Evolutionary conservation across 805 yeast species (phyloP).

Genomic region (Kodamaea fukazawae): DNA sequence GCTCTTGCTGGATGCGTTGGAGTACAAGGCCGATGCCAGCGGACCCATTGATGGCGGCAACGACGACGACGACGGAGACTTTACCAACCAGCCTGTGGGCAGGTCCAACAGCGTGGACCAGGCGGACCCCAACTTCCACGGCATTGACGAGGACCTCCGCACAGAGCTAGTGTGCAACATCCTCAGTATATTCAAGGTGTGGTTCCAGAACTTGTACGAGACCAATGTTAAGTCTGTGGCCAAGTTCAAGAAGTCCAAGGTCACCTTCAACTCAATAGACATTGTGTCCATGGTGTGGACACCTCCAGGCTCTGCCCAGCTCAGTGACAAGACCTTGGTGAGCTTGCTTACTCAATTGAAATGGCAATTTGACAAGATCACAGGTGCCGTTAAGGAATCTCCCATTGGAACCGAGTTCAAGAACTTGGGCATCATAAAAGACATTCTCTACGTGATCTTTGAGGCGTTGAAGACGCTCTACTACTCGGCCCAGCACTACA

Average conservation of each 20-base stretch:
- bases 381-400: conserved; percentile 15
- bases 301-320: conserved; percentile 16
- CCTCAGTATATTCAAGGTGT: conserved; percentile 19
- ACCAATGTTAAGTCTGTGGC: conserved; percentile 8
- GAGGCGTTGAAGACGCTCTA: conserved; percentile 24
- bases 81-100: not conserved
- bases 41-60: not conserved
- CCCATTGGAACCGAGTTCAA: conserved; percentile 8
- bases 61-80: not conserved
- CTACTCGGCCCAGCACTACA: conserved; percentile 15
- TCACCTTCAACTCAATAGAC: conserved; percentile 10
- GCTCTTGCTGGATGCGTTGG: conserved; percentile 21
- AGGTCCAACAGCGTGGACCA: not conserved
- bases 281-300: conserved; percentile 18
- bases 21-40: conserved; percentile 10
- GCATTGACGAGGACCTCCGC: conserved; percentile 21
- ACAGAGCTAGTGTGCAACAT: conserved; percentile 19
- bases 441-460: conserved; percentile 22
- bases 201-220: conserved; percentile 19
- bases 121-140: no score
- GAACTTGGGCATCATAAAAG: conserved; percentile 22
- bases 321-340: conserved; percentile 15
- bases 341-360: conserved; percentile 18
- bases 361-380: conserved; percentile 16
- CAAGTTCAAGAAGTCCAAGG: conserved; percentile 4